Conservation (phyloP, 768 basidiomycete species). For the Galerina marginata region DNA sequence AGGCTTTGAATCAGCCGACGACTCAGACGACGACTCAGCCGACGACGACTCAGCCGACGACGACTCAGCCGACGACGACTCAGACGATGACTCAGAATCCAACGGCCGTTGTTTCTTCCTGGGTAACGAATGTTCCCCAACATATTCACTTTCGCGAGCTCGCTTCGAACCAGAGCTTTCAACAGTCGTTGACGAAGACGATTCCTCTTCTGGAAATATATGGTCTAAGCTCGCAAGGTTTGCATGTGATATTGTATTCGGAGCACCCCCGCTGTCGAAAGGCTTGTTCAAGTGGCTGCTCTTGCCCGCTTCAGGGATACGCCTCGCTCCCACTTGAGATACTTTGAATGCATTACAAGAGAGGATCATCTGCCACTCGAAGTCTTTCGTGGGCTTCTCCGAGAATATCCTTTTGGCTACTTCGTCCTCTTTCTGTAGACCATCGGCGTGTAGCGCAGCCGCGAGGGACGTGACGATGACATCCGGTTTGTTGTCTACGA, state of each 20-base stretch:
- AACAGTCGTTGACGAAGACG: not conserved
- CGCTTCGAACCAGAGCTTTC: not conserved
- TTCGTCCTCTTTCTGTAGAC: no score
- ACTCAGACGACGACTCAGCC: no score
- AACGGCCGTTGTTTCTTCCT: not conserved
- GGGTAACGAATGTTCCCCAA: not conserved
- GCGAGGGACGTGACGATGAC: not conserved
- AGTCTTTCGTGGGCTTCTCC: no score
- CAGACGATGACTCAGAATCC: not conserved
- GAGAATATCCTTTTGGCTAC: no score
- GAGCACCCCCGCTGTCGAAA: not conserved
- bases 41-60: no score
- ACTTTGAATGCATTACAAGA: no score
- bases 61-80: no score
- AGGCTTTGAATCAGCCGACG: not conserved
- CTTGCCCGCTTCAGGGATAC: no score
- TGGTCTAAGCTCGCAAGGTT: not conserved
- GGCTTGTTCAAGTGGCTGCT: not conserved
- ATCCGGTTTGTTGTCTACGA: not conserved
- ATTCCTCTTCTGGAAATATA: not conserved
- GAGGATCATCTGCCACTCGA: no score
- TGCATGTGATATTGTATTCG: not conserved
- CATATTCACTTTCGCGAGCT: not conserved
- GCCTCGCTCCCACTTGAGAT: no score
- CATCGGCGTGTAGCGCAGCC: not conserved